Conservation (phyloP, 257 asterid genomes). For the Penstemon newberryi region DNA sequence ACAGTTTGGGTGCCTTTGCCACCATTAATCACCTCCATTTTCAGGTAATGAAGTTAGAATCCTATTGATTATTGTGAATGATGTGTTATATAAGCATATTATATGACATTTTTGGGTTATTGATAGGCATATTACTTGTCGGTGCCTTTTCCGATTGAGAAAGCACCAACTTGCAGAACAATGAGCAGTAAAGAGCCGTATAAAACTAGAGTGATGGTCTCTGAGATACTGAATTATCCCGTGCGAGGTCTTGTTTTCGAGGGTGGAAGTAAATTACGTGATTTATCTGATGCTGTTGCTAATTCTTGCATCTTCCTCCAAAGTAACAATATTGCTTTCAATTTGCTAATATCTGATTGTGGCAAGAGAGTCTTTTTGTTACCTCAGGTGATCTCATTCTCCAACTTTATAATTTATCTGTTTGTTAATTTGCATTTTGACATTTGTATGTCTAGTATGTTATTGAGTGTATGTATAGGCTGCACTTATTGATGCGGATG, state of each 20-base stretch:
- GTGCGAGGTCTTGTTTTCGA: conserved; percentile 63
- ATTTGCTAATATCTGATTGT: conserved; percentile 58
- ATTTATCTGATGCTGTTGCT: conserved; percentile 54
- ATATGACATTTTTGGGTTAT: neutral
- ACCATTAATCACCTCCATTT: conserved; percentile 86
- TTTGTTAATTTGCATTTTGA: conserved; percentile 6
- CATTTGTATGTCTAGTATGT: neutral
- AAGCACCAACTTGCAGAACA: conserved; percentile 48
- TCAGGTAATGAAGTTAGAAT: conserved; percentile 48
- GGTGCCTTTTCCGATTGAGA: conserved; percentile 68
- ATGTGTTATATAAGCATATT: conserved; percentile 4
- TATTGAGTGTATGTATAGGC: neutral
- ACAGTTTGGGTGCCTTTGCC: conserved; percentile 83
- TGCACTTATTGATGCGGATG: neutral
- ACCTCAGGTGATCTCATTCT: conserved; percentile 56
- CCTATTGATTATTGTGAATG: neutral
- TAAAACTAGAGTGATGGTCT: conserved; percentile 49
- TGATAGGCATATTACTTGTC: conserved; percentile 68
- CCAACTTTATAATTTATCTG: neutral
- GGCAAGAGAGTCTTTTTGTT: conserved; percentile 62
- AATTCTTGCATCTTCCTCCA: conserved; percentile 62
- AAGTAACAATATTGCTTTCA: conserved; percentile 59
- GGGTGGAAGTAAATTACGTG: conserved; percentile 46
- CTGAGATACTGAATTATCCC: conserved; percentile 61
- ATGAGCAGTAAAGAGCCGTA: conserved; percentile 44